These are phyloP conservation scores for Talaromyces ruber DNA, from an alignment of 495 filamentous ascomycete genomes.

Conservation along the genomic window DNA sequence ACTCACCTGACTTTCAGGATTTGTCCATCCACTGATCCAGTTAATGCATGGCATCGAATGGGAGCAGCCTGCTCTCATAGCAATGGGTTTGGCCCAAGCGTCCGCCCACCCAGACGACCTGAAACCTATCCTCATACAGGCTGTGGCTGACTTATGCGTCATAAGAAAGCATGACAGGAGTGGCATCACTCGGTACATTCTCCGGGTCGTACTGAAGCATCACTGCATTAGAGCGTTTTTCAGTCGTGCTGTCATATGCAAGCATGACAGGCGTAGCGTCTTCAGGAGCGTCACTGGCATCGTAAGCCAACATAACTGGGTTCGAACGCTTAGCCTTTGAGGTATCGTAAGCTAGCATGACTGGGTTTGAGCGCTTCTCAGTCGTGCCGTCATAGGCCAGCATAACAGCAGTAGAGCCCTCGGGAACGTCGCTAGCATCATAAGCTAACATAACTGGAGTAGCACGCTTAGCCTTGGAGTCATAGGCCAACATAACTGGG, in stretches of 20 bases:
- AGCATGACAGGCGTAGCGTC: neutral
- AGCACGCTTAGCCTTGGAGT: neutral
- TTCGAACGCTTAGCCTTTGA: neutral
- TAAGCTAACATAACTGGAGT: neutral
- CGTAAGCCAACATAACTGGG: neutral
- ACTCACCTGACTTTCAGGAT: too few species aligned
- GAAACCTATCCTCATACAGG: too few species aligned
- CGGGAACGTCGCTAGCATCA: neutral
- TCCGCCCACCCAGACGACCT: too few species aligned
- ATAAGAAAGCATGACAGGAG: constrained; percentile 1
- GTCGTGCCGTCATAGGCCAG: neutral
- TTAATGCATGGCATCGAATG: too few species aligned
- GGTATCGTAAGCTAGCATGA: neutral
- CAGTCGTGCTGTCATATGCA: neutral
- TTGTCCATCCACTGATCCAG: too few species aligned
- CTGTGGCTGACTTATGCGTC: neutral
- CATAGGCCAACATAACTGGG: neutral
- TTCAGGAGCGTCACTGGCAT: neutral
- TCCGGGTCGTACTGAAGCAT: neutral
- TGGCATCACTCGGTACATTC: neutral
- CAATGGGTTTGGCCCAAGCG: too few species aligned
- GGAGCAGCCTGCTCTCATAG: too few species aligned
- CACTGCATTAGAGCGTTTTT: neutral
- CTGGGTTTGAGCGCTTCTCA: neutral
- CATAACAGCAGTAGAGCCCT: neutral